Evolutionary conservation across 148 eudicot species (phyloP).

Genomic region (Cornus suecica): DNA sequence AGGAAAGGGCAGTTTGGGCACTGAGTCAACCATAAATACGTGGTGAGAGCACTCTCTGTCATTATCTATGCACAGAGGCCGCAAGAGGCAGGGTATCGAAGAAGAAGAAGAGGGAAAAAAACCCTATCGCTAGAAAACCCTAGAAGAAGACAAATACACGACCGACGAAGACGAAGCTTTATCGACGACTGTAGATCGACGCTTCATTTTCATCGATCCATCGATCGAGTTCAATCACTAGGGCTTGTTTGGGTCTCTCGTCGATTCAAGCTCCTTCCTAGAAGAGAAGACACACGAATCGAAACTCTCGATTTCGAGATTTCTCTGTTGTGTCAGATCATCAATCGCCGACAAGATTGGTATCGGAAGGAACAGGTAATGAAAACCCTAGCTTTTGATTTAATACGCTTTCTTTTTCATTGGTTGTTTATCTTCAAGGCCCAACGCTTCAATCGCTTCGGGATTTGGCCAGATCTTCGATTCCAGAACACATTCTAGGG

Average conservation of each 20-base stretch:
- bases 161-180: background rate
- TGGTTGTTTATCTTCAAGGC: slow-evolving; percentile 5
- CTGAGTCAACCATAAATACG: slow-evolving; percentile 24
- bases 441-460: background rate
- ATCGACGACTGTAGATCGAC: background rate
- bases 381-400: slow-evolving; percentile 15
- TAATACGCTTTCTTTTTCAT: slow-evolving; percentile 4
- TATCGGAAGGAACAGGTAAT: slow-evolving; percentile 13
- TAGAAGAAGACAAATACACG: background rate
- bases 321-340: background rate
- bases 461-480: slow-evolving; percentile 12
- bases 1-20: slow-evolving; percentile 19
- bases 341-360: slow-evolving; percentile 3
- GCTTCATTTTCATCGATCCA: background rate
- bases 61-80: background rate
- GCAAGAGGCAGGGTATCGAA: background rate
- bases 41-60: slow-evolving; percentile 10
- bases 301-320: slow-evolving; percentile 6
- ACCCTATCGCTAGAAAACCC: too few relatives aligned
- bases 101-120: background rate
- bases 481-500: background rate
- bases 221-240: background rate
- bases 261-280: background rate
- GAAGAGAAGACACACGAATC: background rate
- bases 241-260: background rate